Base-by-base conservation (phyloP, 176 grass and related monocot genomes). In the Aegilops bicornis region DNA sequence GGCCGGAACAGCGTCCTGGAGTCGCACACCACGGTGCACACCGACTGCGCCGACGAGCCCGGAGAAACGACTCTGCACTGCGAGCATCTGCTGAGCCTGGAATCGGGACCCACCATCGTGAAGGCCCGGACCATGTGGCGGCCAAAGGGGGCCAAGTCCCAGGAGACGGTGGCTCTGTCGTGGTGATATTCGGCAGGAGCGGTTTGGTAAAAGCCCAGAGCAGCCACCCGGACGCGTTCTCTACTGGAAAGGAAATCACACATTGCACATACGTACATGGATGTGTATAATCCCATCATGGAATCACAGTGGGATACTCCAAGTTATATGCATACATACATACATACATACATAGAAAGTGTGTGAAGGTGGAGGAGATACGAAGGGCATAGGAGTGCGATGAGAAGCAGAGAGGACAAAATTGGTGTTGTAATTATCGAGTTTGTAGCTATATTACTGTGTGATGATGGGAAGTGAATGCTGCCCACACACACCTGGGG, bases 81-180 rank as follows among this genome's bases (percentile, higher is more conserved):
- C 70, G 90, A 94, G 82, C 97, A 98, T 89, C 32, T 92, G 68
- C 93, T 98, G 62, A 90, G 88, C 86, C 87, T 92, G 47, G 97
- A 96, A 75, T 91, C 94, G 43, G 97, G 97, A 22, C 86, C 81
- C 20, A 90, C 83, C 39, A 90, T 98, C 31, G 86, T 98, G 9
- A 94, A 90, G 83, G 97, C 84, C 27, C 83, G 93, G 66, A 96
- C 97, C 29, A 84, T 83, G 62, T 98, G 97, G 97, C 84, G 85
- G 79, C 82, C 94, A 0, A 98, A 98, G 85, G 56, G 39, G 43
- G 78, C 82, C 45, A 68, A 78, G 10, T 16, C 69, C 64, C 59
- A 85, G 39, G 81, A 81, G 56, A 85, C 35, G 37, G 16, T 61
- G 10, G 73, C 63, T 69, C 33, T 66, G 10, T 77, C 82, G 67